phyloP scores from a whole-genome alignment of 257 asterid species.

The Solanum pinnatisectum region DNA sequence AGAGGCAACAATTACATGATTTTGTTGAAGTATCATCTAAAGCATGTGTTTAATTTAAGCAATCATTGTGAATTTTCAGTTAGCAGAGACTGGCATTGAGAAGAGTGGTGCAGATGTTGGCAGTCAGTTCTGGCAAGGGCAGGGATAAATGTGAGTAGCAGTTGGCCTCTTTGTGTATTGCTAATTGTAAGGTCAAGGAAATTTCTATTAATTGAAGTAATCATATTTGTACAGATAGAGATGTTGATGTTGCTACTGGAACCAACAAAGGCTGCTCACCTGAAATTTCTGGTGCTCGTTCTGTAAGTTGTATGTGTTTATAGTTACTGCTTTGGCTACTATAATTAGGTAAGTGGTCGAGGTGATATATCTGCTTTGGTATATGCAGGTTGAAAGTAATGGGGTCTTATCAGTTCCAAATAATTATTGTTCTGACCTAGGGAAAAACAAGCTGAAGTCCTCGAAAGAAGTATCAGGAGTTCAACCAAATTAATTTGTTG shows the following conservation, averaged over 20 bases:
- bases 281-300: conserved; percentile 67
- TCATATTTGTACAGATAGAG: conserved; percentile 40
- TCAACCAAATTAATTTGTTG: conserved; percentile 31
- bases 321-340: conserved; percentile 34
- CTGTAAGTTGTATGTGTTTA: conserved; percentile 99
- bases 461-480: conserved; percentile 28
- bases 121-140: conserved; percentile 17
- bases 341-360: conserved; percentile 31
- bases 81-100: conserved; percentile 36
- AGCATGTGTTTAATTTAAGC: conserved; percentile 5
- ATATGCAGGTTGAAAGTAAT: conserved; percentile 68
- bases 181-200: background rate
- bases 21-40: background rate
- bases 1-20: background rate
- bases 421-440: conserved; percentile 30
- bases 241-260: conserved; percentile 20
- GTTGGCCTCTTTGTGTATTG: background rate
- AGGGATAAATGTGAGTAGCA: conserved; percentile 28
- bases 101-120: conserved; percentile 20
- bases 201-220: conserved; percentile 1
- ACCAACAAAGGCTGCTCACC: conserved; percentile 33
- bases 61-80: conserved; percentile 37
- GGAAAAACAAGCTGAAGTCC: conserved; percentile 27
- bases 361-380: conserved; percentile 33
- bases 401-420: conserved; percentile 49